Conservation (phyloP, 2,329 filamentous ascomycete genomes). For the Epichloe sp. region DNA sequence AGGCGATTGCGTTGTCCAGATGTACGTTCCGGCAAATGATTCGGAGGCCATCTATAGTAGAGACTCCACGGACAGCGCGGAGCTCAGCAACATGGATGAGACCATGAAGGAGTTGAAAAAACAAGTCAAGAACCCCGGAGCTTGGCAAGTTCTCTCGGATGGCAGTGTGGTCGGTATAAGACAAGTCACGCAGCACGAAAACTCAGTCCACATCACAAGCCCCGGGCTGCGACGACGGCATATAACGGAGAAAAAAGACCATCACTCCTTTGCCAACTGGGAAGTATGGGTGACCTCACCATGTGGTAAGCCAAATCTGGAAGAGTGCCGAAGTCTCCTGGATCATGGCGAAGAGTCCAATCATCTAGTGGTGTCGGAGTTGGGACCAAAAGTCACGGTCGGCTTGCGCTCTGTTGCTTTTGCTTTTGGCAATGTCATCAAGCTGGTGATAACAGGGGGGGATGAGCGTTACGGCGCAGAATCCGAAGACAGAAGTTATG, state of each 20-base stretch:
- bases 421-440: constrained; percentile 59
- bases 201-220: not conserved
- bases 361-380: constrained; percentile 49
- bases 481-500: constrained; percentile 16
- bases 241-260: not conserved
- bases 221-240: constrained; percentile 2
- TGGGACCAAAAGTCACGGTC: constrained; percentile 51
- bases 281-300: constrained; percentile 41
- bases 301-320: constrained; percentile 28
- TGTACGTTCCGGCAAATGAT: constrained; percentile 41
- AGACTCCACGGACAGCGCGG: constrained; percentile 23
- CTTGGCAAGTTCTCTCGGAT: constrained; percentile 48
- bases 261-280: constrained; percentile 23
- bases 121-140: constrained; percentile 47
- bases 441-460: constrained; percentile 51
- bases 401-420: constrained; percentile 55
- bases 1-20: constrained; percentile 51
- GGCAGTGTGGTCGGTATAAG: constrained; percentile 53
- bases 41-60: constrained; percentile 43
- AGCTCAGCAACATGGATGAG: constrained; percentile 36
- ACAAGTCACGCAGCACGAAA: constrained; percentile 20
- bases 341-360: constrained; percentile 27
- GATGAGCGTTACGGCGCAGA: constrained; percentile 47
- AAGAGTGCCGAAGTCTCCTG: constrained; percentile 33
- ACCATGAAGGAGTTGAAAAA: constrained; percentile 38